phyloP scores from a whole-genome alignment of 2,329 filamentous ascomycete species.

The Colletotrichum sp. region DNA sequence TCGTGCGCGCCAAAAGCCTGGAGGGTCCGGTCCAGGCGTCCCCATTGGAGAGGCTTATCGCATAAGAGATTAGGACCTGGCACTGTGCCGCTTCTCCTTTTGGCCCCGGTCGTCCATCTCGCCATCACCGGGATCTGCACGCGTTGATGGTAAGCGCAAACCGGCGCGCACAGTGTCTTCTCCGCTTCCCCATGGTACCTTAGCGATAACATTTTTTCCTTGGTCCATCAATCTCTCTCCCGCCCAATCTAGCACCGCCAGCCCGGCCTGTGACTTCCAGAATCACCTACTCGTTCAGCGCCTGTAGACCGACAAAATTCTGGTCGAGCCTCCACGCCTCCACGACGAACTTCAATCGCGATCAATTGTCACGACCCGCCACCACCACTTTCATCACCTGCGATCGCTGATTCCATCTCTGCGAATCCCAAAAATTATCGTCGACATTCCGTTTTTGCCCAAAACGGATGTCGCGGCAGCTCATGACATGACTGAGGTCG shows the following conservation, averaged over 20 bases:
- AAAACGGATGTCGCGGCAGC: conserved; percentile 74
- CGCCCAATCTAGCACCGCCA: conserved; percentile 20
- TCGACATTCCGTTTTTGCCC: conserved; percentile 61
- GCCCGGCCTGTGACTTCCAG: conserved; percentile 18
- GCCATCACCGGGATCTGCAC: neutral
- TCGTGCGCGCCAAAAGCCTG: conserved; percentile 1
- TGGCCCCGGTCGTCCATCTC: neutral
- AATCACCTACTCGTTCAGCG: conserved; percentile 18
- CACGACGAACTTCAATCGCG: conserved; percentile 24
- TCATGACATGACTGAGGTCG: conserved; percentile 76
- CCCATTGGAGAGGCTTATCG: conserved; percentile 20
- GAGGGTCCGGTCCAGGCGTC: conserved; percentile 13
- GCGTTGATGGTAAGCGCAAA: neutral
- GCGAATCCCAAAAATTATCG: conserved; percentile 34
- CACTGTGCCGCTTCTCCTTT: conserved; percentile 13
- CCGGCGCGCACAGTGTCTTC: neutral
- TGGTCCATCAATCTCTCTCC: conserved; percentile 8
- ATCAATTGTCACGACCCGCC: conserved; percentile 22
- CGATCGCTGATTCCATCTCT: conserved; percentile 32
- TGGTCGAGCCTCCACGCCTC: conserved; percentile 23
- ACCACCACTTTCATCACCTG: conserved; percentile 21
- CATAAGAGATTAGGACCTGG: neutral
- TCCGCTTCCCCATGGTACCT: neutral
- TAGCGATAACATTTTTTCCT: conserved; percentile 25
- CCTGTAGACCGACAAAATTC: conserved; percentile 21